Base-by-base conservation (phyloP, 1,139 yeast species). In the Lodderomyces metapsilosis region DNA sequence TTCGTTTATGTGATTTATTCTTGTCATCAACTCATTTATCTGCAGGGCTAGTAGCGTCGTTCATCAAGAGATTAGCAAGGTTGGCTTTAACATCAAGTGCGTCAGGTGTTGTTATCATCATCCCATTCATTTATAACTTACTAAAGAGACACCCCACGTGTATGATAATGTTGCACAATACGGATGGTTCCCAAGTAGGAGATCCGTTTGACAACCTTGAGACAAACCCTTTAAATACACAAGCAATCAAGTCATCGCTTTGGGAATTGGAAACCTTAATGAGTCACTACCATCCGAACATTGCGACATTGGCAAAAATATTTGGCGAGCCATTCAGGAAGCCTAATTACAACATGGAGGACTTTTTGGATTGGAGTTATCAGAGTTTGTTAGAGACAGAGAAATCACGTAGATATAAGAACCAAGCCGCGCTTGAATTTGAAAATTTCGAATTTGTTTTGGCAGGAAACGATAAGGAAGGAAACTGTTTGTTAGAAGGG, bases 261-360 rank as follows among this genome's bases (percentile, higher is more conserved):
- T 92, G 98, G 98, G 98, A 92, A 61, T 59, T 92, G 44, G 88
- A 86, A 47, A 74, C 95, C 0, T 66, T 87, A 45, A 81, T 84
- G 73, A 65, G 78, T n/a, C 99, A 92, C 61, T 92, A 88, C 57
- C 98, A 92, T 62, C 98, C 98, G 9, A 92, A 92, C 55, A 88
- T 94, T 16, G 92, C 97, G 2, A 86, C 97, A 0, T 70, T 92
- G 53, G 97, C 97, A 10, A 84, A 81, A 58, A 87, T 92, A 32
- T 85, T 87, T 58, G 75, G 82, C 17, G 97, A 92, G 60, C 97
- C 96, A 3, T 91, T 92, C 66, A 80, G 84, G 57, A 94, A 92
- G 61, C 84, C 86, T 44, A 78, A 78, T 52, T 92, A 94, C 61
- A 86, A 87, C 57, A 72, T 92, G 71, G 98, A 92, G 58, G 98